Percentiles rank a stretch among this genome's conserved stretches.
Evolutionary conservation across 1,284 basidiomycete species (phyloP).

Genomic region (Irpex sp.): DNA sequence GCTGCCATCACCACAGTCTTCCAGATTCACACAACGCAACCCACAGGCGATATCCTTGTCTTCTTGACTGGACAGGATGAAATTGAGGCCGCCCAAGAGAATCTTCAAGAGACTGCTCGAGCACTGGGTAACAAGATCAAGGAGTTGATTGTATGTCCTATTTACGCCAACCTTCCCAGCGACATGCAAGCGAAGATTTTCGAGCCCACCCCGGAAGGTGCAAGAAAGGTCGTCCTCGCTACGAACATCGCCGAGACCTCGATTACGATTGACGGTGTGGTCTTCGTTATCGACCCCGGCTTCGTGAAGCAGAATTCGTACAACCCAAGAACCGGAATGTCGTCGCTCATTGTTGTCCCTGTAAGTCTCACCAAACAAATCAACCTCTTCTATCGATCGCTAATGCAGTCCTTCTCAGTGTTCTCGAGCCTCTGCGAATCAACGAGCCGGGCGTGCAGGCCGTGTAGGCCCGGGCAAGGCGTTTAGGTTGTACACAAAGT

Average conservation of each 20-base stretch:
- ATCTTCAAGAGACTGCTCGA: slow-evolving; percentile 90
- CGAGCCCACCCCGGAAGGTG: slow-evolving; percentile 95
- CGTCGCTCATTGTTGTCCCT: slow-evolving; percentile 89
- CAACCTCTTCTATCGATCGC: neutral
- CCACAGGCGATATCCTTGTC: slow-evolving; percentile 96
- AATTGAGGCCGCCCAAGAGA: slow-evolving; percentile 96
- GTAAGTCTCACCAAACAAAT: slow-evolving; percentile 42
- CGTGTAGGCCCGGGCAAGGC: slow-evolving; percentile 98
- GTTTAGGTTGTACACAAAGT: slow-evolving; percentile 96
- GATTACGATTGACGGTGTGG: slow-evolving; percentile 96
- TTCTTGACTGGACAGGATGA: slow-evolving; percentile 99
- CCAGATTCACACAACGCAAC: slow-evolving; percentile 98
- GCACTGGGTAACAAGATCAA: slow-evolving; percentile 95
- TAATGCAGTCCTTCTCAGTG: slow-evolving; percentile 48
- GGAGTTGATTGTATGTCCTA: slow-evolving; percentile 94
- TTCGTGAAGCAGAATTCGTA: slow-evolving; percentile 98
- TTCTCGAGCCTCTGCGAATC: slow-evolving; percentile 95
- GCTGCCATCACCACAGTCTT: slow-evolving; percentile 98
- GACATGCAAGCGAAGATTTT: slow-evolving; percentile 99
- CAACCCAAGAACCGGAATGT: slow-evolving; percentile 96
- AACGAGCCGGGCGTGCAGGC: slow-evolving; percentile 94
- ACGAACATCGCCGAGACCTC: slow-evolving; percentile 99
- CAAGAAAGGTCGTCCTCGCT: slow-evolving; percentile 94
- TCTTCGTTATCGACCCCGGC: slow-evolving; percentile 97
- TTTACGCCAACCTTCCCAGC: slow-evolving; percentile 96